Evolutionary conservation across 495 filamentous ascomycete species (phyloP).

Genomic region (Neurospora terricola): DNA sequence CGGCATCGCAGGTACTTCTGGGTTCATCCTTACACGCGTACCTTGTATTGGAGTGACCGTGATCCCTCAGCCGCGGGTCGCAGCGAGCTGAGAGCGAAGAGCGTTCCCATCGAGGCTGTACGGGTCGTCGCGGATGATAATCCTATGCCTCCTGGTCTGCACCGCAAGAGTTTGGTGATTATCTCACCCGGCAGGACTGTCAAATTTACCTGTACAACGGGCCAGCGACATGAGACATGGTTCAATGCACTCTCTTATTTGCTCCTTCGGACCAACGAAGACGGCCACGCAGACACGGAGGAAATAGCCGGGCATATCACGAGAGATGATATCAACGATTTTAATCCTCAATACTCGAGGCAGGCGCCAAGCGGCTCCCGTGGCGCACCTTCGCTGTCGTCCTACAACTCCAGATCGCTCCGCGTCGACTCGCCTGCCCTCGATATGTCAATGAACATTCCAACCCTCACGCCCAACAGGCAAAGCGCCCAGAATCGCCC

Average conservation of each 20-base stretch:
- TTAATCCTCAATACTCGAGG: constrained; percentile 61
- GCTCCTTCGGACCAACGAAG: constrained; percentile 59
- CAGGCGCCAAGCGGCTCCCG: constrained; percentile 32
- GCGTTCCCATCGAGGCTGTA: constrained; percentile 86
- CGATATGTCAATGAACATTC: constrained; percentile 31
- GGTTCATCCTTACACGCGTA: constrained; percentile 96
- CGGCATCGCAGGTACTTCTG: constrained; percentile 95
- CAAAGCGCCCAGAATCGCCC: constrained; percentile 23
- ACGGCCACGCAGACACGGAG: constrained; percentile 47
- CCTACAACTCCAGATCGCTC: constrained; percentile 65
- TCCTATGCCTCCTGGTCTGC: constrained; percentile 85
- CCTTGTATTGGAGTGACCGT: constrained; percentile 90
- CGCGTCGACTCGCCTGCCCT: constrained; percentile 47
- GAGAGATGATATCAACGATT: constrained; percentile 76
- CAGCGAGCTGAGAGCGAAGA: constrained; percentile 79
- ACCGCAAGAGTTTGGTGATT: constrained; percentile 85
- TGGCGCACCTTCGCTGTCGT: constrained; percentile 63
- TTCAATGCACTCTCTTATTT: constrained; percentile 96
- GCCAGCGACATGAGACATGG: constrained; percentile 94
- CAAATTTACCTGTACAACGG: constrained; percentile 88
- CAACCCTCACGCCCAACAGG: constrained; percentile 35
- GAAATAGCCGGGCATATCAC: constrained; percentile 49
- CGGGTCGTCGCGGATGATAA: constrained; percentile 94
- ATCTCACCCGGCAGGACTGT: constrained; percentile 79
- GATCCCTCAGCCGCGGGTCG: constrained; percentile 74